Base-by-base conservation (phyloP, 768 basidiomycete species). In the Chalciporus chontae region DNA sequence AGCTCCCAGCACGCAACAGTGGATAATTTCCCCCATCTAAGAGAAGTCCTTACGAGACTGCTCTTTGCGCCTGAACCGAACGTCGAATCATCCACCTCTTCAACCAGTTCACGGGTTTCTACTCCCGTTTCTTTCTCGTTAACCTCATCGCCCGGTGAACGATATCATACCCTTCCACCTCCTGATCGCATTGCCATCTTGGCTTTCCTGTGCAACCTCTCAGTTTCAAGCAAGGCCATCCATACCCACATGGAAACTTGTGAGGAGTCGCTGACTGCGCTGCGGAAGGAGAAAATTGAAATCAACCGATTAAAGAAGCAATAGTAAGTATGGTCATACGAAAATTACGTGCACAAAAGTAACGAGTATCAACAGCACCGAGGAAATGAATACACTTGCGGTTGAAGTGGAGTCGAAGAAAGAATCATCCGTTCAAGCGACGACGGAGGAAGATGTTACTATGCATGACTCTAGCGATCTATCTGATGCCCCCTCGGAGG, bases 261-360 rank as follows among this genome's bases (percentile, higher is more conserved):
- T 60, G 93, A 94, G 62, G 81, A 88, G 58, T 85, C 88, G 55
- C 68, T 99, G 54, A 98, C 96, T 8, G 90, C 94, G 23, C 74
- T 96, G 29, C 73, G 96, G 55, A 99, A 98, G 70, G 91, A 95
- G 68, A 90, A 94, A 68, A 93, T 94, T 27, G 96, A 98, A 54
- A 83, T 94, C 53, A 96, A 96, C 70, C 79, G 94, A 51, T 75
- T 85, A 60, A 87, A 87, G 71, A 94, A 91, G 68, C 84, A 87
- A 64, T 78, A 84, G 94, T 95, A 67, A 72, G 93, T 79, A 8
- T 17, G 46, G 47, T 38, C 15, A 23, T 42, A 17, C 41, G 43
- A 52, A 17, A 41, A 40, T 51, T 23, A 39, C 36, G 48, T 40
- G 40, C 61, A 47, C 46, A 47, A 21, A 45, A 46, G 24, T 60